A percentile compares a stretch with the other conserved stretches of the same genome.
Evolutionary conservation across 2,329 filamentous ascomycete species (phyloP).

Genomic region (Ilyonectria sp.): DNA sequence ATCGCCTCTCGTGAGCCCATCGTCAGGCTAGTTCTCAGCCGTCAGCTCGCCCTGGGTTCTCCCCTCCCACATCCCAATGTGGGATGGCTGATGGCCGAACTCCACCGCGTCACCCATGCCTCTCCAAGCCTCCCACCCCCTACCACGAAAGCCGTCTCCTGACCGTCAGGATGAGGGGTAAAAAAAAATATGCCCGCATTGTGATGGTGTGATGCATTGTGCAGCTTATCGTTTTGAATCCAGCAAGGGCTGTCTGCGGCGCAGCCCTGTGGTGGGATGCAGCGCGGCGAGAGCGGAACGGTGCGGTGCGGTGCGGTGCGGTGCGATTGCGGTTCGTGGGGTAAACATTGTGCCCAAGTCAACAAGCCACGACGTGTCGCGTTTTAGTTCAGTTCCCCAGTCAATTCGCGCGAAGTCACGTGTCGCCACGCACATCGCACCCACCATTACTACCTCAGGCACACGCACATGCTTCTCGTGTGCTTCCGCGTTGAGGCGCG

Average conservation of each 20-base stretch:
- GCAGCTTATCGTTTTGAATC: conserved; percentile 48
- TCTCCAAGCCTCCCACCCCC: conserved; percentile 36
- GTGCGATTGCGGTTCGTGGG: conserved; percentile 27
- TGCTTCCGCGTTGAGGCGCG: conserved; percentile 16
- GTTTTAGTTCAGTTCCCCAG: conserved; percentile 28
- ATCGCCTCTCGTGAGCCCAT: conserved; percentile 40
- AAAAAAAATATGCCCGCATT: conserved; percentile 39
- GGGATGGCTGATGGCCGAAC: conserved; percentile 42
- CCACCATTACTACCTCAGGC: not conserved
- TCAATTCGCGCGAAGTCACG: conserved; percentile 43
- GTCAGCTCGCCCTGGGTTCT: conserved; percentile 41
- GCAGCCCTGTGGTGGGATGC: conserved; percentile 26
- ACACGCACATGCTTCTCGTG: conserved; percentile 18
- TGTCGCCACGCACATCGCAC: conserved; percentile 22
- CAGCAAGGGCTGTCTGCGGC: conserved; percentile 38
- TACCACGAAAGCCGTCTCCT: conserved; percentile 41
- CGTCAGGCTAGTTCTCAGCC: conserved; percentile 38
- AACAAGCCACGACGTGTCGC: conserved; percentile 46
- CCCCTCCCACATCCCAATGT: conserved; percentile 40
- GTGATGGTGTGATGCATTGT: conserved; percentile 46
- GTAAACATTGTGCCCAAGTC: conserved; percentile 47
- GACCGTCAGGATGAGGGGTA: conserved; percentile 46
- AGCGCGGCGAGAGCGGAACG: conserved; percentile 20
- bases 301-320: conserved; percentile 7
- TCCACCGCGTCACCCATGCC: conserved; percentile 46